Evolutionary conservation across 2,329 filamentous ascomycete species (phyloP), one percentile per base, ranked within the genome.

Genomic region (Fusarium pseudonygamai): DNA sequence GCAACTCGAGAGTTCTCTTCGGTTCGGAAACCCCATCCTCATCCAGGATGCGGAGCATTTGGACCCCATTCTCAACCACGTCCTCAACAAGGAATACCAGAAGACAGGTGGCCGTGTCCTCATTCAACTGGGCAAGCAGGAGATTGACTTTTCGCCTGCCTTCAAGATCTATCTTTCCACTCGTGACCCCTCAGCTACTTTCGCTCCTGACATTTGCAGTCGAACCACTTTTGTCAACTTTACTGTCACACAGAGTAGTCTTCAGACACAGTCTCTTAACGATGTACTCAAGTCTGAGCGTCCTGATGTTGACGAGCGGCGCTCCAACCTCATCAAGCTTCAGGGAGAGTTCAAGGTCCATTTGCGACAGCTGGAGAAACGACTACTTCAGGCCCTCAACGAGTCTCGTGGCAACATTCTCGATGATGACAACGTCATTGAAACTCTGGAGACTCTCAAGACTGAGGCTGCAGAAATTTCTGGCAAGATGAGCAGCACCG

Each of bases 271-370:
- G 83, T 98, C 96, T 3, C 90, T 99, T 75, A 98, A 98, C 77
- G 95, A 99, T 73, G 96, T 98, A 39, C 89, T 99, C 79, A 98
- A 98, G 83, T 97, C 95, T 20, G 96, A 99, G 86, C 91, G 97
- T 63, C 96, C 97, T 8, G 96, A 99, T 83, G 95, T 99, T 24
- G 96, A 99, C 80, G 95, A 98, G 86, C 91, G 96, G 73, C 91
- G 96, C 64, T 97, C 95, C 40, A 98, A 99, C 81, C 91, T 99
- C 75, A 97, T 98, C 88, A 99, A 99, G 85, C 90, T 98, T 78
- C 96, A 99, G 85, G 96, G 96, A 79, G 97, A 99, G 84, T 99
- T 99, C 88, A 98, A 97, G 85, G 92, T 98, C n/a, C 96, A 98
- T 83, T 90, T 99, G 47, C 93, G 96, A 72, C 94, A 97, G 82